Evolutionary conservation across 2,329 filamentous ascomycete species (phyloP).

Genomic region (Neofusicoccum laricinum): DNA sequence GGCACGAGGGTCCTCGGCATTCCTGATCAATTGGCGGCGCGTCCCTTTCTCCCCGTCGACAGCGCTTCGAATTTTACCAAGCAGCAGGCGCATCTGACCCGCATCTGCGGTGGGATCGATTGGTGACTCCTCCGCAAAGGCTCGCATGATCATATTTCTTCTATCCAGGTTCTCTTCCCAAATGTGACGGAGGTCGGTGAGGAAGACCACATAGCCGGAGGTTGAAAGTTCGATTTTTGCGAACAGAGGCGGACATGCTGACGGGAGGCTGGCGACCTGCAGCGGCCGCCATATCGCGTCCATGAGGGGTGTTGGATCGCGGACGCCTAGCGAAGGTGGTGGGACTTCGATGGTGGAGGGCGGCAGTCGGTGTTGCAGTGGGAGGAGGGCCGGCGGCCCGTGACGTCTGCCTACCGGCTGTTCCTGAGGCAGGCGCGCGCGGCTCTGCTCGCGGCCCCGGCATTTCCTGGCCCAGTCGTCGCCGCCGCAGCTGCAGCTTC

Average conservation of each 20-base stretch:
- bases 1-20: not conserved
- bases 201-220: slow-evolving; percentile 60
- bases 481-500: not conserved
- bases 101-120: slow-evolving; percentile 69
- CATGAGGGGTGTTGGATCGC: not conserved
- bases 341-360: not conserved
- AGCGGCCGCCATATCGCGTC: not conserved
- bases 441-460: not conserved
- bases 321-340: not conserved
- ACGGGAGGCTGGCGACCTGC: not conserved
- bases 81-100: slow-evolving; percentile 65
- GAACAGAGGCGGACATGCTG: slow-evolving; percentile 58
- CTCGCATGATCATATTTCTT: slow-evolving; percentile 61
- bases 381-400: not conserved
- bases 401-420: not conserved
- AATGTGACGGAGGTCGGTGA: slow-evolving; percentile 72
- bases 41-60: slow-evolving; percentile 39
- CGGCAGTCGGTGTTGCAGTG: not conserved
- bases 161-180: slow-evolving; percentile 67
- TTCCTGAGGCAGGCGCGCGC: not conserved
- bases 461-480: not conserved
- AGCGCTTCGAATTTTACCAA: slow-evolving; percentile 59
- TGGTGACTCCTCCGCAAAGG: slow-evolving; percentile 60
- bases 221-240: slow-evolving; percentile 57
- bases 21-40: slow-evolving; percentile 34